Base-by-base conservation (phyloP, 106 monocot genomes). In the Dendrobium officinale region DNA sequence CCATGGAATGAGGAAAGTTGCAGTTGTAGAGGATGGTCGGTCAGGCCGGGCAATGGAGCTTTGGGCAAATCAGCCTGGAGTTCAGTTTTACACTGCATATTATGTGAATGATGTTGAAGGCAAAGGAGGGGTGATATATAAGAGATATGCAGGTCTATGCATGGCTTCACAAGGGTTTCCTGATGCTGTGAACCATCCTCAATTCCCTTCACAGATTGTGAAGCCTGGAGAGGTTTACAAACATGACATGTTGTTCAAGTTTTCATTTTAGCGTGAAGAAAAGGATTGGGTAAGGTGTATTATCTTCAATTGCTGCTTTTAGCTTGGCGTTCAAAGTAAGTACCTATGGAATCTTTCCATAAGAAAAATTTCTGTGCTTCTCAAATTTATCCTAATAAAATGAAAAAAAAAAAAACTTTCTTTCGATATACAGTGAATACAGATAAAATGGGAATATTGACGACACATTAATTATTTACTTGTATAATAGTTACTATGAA, bases 121-220 rank as follows among this genome's bases (percentile, higher is more conserved):
- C 56, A 93, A 93, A 61, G 84, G 80, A 2, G 90, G 90, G 3
- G 77, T 54, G 47, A 83, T 86, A 9, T 93, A 93, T 49, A 73
- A 75, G 0, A 55, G 55, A 45, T 33, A 86, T 70, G 88, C 45
- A 0, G 90, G 78, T 4, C 26, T 93, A 77, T 88, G 88, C 72
- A 59, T 93, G 77, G 93, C 90, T 85, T 90, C 93, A 9, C 86
- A 88, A 78, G 90, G 88, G 4, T 93, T 90, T 55, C 90, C 90
- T 0, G 79, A 93, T 27, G 45, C 93, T 3, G 90, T 93, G 4
- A 93, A 93, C 77, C 88, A 84, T 13, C 86, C 85, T 29, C 83
- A 85, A 9, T 93, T 93, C 72, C 92, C 92, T 7, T 88, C 92
- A 1, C 81, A 83, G 83, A 85, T 93, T 82, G 88, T 93, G 55